A percentile compares a stretch with the other conserved stretches of the same genome.
These are phyloP conservation scores for Mycocentrospora acerina DNA, from an alignment of 2,329 filamentous ascomycete species.

Conservation along the genomic window DNA sequence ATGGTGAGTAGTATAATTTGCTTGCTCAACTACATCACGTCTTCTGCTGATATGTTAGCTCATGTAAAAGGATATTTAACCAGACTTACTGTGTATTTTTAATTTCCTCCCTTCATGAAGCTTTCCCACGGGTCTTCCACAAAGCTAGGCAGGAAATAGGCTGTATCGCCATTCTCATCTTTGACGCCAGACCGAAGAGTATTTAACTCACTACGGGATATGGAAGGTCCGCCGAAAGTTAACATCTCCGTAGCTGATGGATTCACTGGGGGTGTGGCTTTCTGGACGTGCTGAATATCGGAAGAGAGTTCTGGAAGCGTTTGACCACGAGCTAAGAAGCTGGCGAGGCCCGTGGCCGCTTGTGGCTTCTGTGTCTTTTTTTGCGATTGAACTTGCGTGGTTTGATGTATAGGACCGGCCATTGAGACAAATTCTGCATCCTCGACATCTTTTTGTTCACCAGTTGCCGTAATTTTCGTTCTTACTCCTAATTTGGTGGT, in stretches of 20 bases:
- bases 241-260: conserved; percentile 14
- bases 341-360: conserved; percentile 29
- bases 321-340: conserved; percentile 34
- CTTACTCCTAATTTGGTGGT: conserved; percentile 41
- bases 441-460: conserved; percentile 2
- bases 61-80: too few species aligned
- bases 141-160: conserved; percentile 69
- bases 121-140: conserved; percentile 71
- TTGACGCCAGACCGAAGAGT: conserved; percentile 44
- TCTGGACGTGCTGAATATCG: background rate
- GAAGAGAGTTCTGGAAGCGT: conserved; percentile 17
- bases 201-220: conserved; percentile 34
- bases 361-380: conserved; percentile 13
- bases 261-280: conserved; percentile 1
- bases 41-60: too few species aligned
- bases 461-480: conserved; percentile 23
- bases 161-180: conserved; percentile 61
- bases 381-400: conserved; percentile 2
- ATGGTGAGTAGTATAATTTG: too few species aligned
- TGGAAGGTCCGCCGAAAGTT: conserved; percentile 32
- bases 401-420: conserved; percentile 1
- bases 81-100: conserved; percentile 1
- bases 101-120: conserved; percentile 5
- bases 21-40: too few species aligned
- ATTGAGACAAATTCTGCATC: background rate